Base-by-base conservation (phyloP, 2,329 filamentous ascomycete genomes). In the Pseudogymnoascus sp. region DNA sequence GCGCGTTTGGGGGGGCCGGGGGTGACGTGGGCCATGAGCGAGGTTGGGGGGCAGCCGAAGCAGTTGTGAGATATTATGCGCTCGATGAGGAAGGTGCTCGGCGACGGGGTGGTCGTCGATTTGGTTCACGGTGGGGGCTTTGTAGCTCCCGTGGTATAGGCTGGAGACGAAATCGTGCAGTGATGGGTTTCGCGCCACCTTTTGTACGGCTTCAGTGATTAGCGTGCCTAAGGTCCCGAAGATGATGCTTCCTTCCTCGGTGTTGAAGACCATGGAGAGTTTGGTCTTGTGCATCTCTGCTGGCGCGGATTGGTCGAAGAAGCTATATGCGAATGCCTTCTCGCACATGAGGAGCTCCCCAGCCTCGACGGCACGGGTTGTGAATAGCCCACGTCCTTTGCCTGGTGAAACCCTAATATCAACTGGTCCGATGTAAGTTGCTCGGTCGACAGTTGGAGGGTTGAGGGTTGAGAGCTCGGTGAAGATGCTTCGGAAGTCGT, bases 281-380 rank as follows among this genome's bases (percentile, higher is more conserved):
- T 45, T 35, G 16, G 35, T 45, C 21, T 61, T 35, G 38, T 45
- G 35, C 35, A 35, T 52, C 60, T 43, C 35, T 45, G 35, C 43
- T 5, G 43, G 38, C 8, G 35, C 31, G 8, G 35, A 58, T 14
- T 58, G 43, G 8, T 38, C 41, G 12, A 60, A 41, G 8, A 41
- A 60, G 14, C 33, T 72, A 67, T 82, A 75, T 0, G 70, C 70
- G 66, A 84, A 83, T 0, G 82, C 81, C 64, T 85, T 86, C 64
- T 85, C 83, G 55, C 81, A 84, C 1, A 85, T 66, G 0, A 86
- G 69, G 1, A 84, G 71, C 3, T 84, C 79, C 0, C 82, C 82
- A 0, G 78, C 76, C 38, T 74, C 73, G 1, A 85, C 79, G 0
- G 72, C 67, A 18, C 73, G 70, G 0, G 77, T 81, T 0, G 79